Conservation (phyloP, 148 eudicot genomes). For the Pharnaceum exiguum region DNA sequence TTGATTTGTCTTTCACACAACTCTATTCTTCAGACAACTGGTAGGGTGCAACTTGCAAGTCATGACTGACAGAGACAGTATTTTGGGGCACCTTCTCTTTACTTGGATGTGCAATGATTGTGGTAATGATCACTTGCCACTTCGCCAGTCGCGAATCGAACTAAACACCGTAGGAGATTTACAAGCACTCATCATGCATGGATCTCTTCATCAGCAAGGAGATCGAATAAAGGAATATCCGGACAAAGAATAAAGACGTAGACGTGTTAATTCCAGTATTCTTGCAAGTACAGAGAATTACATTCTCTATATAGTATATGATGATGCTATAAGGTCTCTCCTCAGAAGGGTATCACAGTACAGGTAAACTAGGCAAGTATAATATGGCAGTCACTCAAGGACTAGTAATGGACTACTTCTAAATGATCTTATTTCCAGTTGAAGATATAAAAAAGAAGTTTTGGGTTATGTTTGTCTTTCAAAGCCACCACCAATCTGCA, state of each 20-base stretch:
- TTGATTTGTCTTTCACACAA: too few species aligned
- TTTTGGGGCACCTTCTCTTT: too few species aligned
- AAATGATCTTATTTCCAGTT: slow-evolving; percentile 24
- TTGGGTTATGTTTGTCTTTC: slow-evolving; percentile 46
- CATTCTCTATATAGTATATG: slow-evolving; percentile 6
- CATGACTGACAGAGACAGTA: too few species aligned
- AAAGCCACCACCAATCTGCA: slow-evolving; percentile 86
- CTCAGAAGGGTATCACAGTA: slow-evolving; percentile 10
- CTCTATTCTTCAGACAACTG: too few species aligned
- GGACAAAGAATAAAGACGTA: neutral
- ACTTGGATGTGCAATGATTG: too few species aligned
- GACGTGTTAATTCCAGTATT: slow-evolving; percentile 11
- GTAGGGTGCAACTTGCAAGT: too few species aligned
- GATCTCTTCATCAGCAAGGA: neutral
- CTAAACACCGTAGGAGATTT: too few species aligned
- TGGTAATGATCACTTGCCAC: too few species aligned
- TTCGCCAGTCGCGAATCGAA: too few species aligned
- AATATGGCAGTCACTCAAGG: slow-evolving; percentile 14
- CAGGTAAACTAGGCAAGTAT: slow-evolving; percentile 3
- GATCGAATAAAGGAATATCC: neutral
- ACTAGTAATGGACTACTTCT: slow-evolving; percentile 13
- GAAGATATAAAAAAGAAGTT: neutral
- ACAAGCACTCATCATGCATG: slow-evolving; percentile 7
- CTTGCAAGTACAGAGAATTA: slow-evolving; percentile 13
- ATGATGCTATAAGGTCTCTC: slow-evolving; percentile 11